These are phyloP conservation scores for Saccharomycopsis sp. DNA, from an alignment of 805 yeast species.

Conservation along the genomic window DNA sequence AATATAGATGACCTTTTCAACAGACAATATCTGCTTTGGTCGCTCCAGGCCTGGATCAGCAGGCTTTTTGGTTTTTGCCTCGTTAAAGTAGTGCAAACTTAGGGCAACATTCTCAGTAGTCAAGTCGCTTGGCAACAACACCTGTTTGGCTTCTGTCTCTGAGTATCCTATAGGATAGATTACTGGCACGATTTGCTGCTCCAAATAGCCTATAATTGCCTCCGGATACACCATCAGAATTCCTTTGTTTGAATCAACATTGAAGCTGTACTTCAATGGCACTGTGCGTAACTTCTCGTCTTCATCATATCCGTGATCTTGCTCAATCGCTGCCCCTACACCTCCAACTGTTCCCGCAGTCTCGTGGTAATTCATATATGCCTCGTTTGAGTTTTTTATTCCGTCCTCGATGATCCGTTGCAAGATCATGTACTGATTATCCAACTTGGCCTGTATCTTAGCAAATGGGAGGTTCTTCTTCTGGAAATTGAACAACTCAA, in stretches of 20 bases:
- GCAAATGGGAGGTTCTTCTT: constrained; percentile 20
- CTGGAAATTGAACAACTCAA: constrained; percentile 23
- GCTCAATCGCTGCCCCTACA: background rate
- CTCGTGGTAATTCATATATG: background rate
- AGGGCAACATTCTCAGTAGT: constrained; percentile 36
- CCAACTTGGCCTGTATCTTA: constrained; percentile 18
- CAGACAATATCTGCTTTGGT: constrained; percentile 34
- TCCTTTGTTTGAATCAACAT: constrained; percentile 10
- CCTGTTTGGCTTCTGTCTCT: constrained; percentile 30
- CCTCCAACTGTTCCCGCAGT: background rate
- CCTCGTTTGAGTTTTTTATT: constrained; percentile 1
- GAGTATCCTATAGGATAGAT: constrained; percentile 50
- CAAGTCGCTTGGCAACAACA: constrained; percentile 21
- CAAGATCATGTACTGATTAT: constrained; percentile 10
- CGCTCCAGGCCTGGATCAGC: constrained; percentile 15
- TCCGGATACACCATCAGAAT: constrained; percentile 9
- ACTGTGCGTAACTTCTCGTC: constrained; percentile 5
- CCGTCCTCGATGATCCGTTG: constrained; percentile 14
- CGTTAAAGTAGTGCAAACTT: constrained; percentile 28
- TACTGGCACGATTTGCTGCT: constrained; percentile 44
- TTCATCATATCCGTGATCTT: background rate
- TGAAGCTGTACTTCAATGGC: constrained; percentile 14
- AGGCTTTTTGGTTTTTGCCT: constrained; percentile 25
- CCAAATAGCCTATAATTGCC: constrained; percentile 33
- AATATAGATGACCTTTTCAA: constrained; percentile 77